A percentile compares a stretch with the other conserved stretches of the same genome.
phyloP scores from a whole-genome alignment of 192 early-diverging fungal genomes.

The Podila minutissima region DNA sequence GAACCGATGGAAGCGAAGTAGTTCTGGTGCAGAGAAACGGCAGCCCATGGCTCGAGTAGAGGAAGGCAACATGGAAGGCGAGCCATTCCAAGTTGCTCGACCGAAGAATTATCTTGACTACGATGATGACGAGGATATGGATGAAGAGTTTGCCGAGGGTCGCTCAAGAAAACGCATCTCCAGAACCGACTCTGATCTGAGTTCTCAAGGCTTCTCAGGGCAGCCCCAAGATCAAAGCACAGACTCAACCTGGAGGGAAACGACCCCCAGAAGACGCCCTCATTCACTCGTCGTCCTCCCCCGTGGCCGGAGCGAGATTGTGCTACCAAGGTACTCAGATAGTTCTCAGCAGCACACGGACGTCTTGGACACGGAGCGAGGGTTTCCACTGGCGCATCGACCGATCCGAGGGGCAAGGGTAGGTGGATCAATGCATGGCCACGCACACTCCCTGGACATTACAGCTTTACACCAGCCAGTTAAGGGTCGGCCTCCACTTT shows the following conservation, averaged over 20 bases:
- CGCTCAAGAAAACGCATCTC: constrained; percentile 27
- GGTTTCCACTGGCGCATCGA: not conserved
- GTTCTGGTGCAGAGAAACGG: constrained; percentile 25
- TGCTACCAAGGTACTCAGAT: no score
- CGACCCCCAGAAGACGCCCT: not conserved
- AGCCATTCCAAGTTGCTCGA: not conserved
- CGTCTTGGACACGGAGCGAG: not conserved
- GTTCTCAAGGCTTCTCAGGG: no score
- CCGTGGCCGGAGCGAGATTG: not conserved
- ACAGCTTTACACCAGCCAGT: not conserved
- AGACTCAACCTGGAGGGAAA: no score
- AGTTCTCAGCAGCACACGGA: no score
- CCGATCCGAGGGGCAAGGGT: not conserved
- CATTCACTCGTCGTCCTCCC: not conserved
- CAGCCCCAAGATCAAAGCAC: no score
- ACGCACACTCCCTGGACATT: constrained; percentile 30
- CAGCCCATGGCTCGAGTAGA: not conserved
- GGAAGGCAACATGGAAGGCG: not conserved
- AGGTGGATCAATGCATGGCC: constrained; percentile 6
- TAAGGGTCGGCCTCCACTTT: constrained; percentile 3
- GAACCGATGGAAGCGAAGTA: constrained; percentile 20
- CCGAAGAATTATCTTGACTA: not conserved
- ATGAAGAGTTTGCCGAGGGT: not conserved
- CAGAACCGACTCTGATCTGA: constrained; percentile 10
- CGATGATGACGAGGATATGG: not conserved